phyloP scores from a whole-genome alignment of 192 early-diverging fungal species.

The Endogone sp. region DNA sequence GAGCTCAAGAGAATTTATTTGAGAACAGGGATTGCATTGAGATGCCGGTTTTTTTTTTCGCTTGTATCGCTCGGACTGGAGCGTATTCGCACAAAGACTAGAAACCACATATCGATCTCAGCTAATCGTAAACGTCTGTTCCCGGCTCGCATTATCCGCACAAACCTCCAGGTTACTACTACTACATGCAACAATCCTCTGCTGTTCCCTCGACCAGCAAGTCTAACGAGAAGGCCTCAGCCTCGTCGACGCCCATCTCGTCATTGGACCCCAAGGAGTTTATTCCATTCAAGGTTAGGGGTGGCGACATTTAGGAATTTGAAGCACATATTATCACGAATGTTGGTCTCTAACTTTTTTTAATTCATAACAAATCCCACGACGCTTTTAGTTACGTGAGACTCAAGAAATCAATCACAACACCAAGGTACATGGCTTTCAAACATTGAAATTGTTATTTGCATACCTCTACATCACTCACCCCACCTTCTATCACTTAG shows the following conservation, averaged over 20 bases:
- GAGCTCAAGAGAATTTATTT: no score
- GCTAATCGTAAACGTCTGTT: no score
- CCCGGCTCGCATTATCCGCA: no score
- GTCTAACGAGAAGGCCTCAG: conserved; percentile 1
- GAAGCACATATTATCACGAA: neutral
- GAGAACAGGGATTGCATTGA: no score
- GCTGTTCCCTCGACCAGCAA: conserved; percentile 16
- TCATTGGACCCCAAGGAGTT: conserved; percentile 49
- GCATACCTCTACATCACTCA: neutral
- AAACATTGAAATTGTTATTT: neutral
- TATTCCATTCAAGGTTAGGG: conserved; percentile 49
- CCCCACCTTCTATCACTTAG: neutral
- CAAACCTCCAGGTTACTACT: neutral
- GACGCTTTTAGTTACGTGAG: conserved; percentile 29
- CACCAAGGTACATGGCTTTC: conserved; percentile 34
- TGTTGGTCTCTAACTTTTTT: neutral
- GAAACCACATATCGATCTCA: no score
- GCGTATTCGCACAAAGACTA: no score
- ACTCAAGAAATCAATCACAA: conserved; percentile 65
- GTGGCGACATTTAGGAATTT: conserved; percentile 11
- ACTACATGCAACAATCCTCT: neutral
- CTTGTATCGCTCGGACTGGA: neutral
- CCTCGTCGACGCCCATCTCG: conserved; percentile 8
- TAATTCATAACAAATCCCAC: conserved; percentile 24
- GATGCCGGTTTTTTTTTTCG: no score